A percentile compares a stretch with the other conserved stretches of the same genome.
phyloP scores from a whole-genome alignment of 495 filamentous ascomycete species.

The Penicillium canariense region DNA sequence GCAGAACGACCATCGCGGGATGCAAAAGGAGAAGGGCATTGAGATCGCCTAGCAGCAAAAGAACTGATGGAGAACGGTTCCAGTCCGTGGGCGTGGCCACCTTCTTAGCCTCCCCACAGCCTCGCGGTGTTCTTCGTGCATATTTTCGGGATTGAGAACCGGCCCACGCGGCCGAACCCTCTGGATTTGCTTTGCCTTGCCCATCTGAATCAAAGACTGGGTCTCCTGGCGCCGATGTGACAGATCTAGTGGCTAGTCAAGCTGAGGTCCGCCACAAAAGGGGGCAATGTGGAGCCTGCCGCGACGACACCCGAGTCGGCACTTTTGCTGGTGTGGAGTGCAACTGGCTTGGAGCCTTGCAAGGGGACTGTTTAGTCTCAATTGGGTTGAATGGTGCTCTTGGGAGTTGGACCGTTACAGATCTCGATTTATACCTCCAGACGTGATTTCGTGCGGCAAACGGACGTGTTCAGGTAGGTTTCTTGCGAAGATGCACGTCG shows the following conservation, averaged over 20 bases:
- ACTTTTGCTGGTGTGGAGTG: background rate
- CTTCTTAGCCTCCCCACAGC: background rate
- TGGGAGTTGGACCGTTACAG: too few relatives aligned
- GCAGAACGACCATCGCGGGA: background rate
- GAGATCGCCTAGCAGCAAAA: background rate
- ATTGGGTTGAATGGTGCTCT: too few relatives aligned
- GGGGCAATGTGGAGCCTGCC: conserved; percentile 7
- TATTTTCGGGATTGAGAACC: background rate
- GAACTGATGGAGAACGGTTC: background rate
- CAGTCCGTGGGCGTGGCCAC: background rate
- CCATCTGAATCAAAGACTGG: background rate
- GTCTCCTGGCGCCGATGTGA: background rate
- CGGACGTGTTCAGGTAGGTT: too few relatives aligned
- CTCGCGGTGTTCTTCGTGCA: background rate
- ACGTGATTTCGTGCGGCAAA: too few relatives aligned
- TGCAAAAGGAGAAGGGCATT: background rate
- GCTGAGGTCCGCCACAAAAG: background rate
- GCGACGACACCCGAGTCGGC: background rate
- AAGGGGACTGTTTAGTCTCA: background rate
- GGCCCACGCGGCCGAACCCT: conserved; percentile 1
- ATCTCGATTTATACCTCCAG: too few relatives aligned
- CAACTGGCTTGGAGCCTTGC: too few relatives aligned
- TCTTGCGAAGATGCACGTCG: too few relatives aligned
- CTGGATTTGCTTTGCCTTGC: background rate
- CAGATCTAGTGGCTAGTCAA: background rate